Percentiles rank a stretch among this genome's conserved stretches.
Evolutionary conservation across 306 rosid species (phyloP).

Genomic region (Lathyrus tuberosus): DNA sequence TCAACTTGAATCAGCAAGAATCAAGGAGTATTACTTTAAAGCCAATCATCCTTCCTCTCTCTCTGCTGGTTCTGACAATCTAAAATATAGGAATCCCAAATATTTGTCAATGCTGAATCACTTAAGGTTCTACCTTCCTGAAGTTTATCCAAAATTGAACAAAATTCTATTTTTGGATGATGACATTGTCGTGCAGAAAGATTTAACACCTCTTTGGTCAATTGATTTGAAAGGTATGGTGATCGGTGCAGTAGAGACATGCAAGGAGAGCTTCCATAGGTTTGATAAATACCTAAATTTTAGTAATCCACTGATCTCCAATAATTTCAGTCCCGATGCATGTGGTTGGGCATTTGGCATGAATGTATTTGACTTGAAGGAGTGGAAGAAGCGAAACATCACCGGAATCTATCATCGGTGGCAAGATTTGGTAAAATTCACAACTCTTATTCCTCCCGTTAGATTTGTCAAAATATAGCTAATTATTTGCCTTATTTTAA

Average conservation of each 20-base stretch:
- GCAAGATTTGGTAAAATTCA: slow-evolving; percentile 82
- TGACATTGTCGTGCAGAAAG: slow-evolving; percentile 96
- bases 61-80: slow-evolving; percentile 79
- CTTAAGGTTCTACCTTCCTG: slow-evolving; percentile 93
- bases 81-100: slow-evolving; percentile 93
- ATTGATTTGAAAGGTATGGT: slow-evolving; percentile 87
- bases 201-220: slow-evolving; percentile 89
- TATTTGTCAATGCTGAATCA: slow-evolving; percentile 95
- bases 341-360: slow-evolving; percentile 99
- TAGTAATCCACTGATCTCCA: slow-evolving; percentile 79
- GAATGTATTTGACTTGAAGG: slow-evolving; percentile 94
- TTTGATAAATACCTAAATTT: slow-evolving; percentile 97
- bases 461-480: background rate
- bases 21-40: slow-evolving; percentile 94
- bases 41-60: slow-evolving; percentile 89
- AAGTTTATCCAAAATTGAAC: slow-evolving; percentile 90
- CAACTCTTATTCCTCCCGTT: slow-evolving; percentile 25
- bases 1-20: slow-evolving; percentile 89
- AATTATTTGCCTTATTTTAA: slow-evolving; percentile 3
- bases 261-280: slow-evolving; percentile 98
- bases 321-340: slow-evolving; percentile 84
- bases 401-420: slow-evolving; percentile 93
- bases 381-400: slow-evolving; percentile 88
- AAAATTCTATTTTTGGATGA: slow-evolving; percentile 93
- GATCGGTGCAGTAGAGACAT: slow-evolving; percentile 99